Evolutionary conservation across 2,329 filamentous ascomycete genomes (phyloP), one percentile per base, ranked within the genome.

Genomic region (Paracamarosporium sp.): DNA sequence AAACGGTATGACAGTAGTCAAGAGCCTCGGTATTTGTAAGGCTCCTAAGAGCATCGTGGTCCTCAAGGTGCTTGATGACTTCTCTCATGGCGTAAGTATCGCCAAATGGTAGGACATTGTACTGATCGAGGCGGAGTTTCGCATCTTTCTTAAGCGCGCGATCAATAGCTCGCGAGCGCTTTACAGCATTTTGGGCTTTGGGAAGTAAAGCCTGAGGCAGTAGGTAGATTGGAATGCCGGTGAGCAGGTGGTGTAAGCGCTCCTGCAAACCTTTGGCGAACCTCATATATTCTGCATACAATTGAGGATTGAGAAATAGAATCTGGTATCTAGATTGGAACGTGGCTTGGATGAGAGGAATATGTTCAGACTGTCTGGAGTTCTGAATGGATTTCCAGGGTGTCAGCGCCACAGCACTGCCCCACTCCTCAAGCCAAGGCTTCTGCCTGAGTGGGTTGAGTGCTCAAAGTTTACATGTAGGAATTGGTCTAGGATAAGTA

Each of bases 111-210:
- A 56, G 22, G 15, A 56, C 47, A 17, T 47, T 41, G 8, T 22
- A 17, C 22, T 25, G 15, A 3, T 7, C 25, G 8, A 44, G 13
- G 27, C 31, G 30, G 24, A 40, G 6, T n/a, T 38, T 38, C 13
- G 45, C 38, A 46, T 51, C 31, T 40, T 51, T 24, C n/a, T 38
- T 17, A 6, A 56, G 53, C 3, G 28, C 27, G 27, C 41, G 35
- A 36, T 52, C 54, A 24, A 51, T 51, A 30, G 38, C 38, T 28
- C 43, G 38, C 12, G 53, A 51, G 33, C 53, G 46, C 36, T 38
- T 36, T 17, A 45, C n/a, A 27, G 30, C 46, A 12, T 45, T 24
- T 15, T 15, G 20, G 24, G 8, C 9, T 24, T 43, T 13, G 20
- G 24, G 13, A 5, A 43, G 12, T 3, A 25, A 5, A 27, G 13